phyloP scores from a whole-genome alignment of 495 filamentous ascomycete species.

The Neurospora africana region DNA sequence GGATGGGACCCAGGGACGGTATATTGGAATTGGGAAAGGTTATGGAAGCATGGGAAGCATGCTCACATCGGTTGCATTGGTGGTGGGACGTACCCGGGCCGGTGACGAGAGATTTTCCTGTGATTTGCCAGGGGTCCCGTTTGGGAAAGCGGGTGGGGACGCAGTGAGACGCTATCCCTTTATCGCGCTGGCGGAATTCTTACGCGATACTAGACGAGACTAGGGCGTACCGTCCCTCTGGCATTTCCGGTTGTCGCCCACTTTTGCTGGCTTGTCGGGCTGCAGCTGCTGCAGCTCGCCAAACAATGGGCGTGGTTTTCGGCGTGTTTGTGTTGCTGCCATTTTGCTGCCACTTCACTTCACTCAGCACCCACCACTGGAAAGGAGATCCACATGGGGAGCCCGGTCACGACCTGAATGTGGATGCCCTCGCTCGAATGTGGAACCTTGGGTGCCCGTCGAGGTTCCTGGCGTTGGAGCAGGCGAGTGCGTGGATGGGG shows the following conservation, averaged over 20 bases:
- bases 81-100: neutral
- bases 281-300: neutral
- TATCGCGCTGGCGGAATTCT: neutral
- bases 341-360: neutral
- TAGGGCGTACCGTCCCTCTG: neutral
- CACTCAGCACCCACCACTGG: neutral
- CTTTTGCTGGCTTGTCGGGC: neutral
- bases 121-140: neutral
- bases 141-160: neutral
- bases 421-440: neutral
- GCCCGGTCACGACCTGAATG: neutral
- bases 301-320: neutral
- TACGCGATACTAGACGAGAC: neutral
- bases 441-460: neutral
- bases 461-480: neutral
- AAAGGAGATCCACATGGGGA: neutral
- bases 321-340: neutral
- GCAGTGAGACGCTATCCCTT: neutral
- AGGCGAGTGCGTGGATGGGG: neutral
- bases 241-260: neutral
- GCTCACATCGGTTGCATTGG: neutral
- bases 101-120: neutral
- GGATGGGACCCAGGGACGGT: neutral
- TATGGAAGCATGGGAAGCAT: neutral
- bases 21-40: neutral